Evolutionary conservation across 148 eudicot genomes (phyloP), one percentile per base, ranked within the genome.

Genomic region (Fagopyrum esculentum): DNA sequence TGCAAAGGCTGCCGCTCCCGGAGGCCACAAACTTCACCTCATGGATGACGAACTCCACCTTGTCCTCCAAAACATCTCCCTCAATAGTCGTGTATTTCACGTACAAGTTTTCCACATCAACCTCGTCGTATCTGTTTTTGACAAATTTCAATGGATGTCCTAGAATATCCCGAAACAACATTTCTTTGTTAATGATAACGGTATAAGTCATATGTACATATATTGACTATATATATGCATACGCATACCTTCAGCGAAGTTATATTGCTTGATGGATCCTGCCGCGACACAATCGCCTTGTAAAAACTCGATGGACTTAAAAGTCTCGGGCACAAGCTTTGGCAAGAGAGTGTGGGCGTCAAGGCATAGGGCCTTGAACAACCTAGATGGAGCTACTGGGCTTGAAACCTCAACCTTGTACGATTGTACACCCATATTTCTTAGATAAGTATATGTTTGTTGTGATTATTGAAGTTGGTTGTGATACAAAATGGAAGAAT

Each of bases 51-150:
- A 4, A 72, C 59, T 82, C 84, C 26, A 78, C 16, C 46, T 5
- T n/a, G 59, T 75, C 79, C 9, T 66, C 73, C 0, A 75, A 52
- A 1, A 72, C 74, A 19, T 71, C 79, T 12, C 81, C 78, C 63
- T 78, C 77, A 5, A 63, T 71, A 19, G 48, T 54, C 6, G 84
- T 75, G 74, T 82, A 78, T 77, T 78, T 82, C 45, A 9, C 17
- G 49, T 63, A 82, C 46, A 49, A 64, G 35, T 72, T 82, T n/a
- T 45, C 72, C 5, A 44, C 49, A 19, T 82, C 84, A 26, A 82
- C 43, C 56, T 50, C 82, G 11, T 82, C 78, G 4, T 74, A 29
- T 48, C 76, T 77, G 50, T 82, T 61, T 44, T 76, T 69, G 17
- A 52, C 49, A 52, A 52, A 76, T 15, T 54, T 68, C 73, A 66